Evolutionary conservation across 148 eudicot genomes (phyloP).

Genomic region (Amaranthus hypochondriacus): DNA sequence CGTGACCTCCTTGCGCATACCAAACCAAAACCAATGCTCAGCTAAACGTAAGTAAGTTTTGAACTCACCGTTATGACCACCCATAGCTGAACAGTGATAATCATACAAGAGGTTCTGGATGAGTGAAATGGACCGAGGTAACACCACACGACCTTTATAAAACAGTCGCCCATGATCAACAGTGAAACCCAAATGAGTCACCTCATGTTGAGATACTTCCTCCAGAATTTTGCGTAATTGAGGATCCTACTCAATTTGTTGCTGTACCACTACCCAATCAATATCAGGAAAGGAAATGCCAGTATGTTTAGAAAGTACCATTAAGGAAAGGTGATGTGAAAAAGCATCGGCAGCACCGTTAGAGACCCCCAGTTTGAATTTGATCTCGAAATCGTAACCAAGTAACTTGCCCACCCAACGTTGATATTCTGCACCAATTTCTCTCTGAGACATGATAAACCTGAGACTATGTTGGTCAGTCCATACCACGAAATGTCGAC

Average conservation of each 20-base stretch:
- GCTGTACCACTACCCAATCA: neutral
- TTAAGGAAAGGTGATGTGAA: neutral
- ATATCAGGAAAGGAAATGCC: neutral
- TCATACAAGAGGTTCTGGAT: too few species aligned
- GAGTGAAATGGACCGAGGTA: too few species aligned
- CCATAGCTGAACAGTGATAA: too few species aligned
- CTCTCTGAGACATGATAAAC: neutral
- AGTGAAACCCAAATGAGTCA: too few species aligned
- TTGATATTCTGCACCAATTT: neutral
- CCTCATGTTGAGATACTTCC: too few species aligned
- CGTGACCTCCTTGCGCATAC: neutral
- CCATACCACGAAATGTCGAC: neutral
- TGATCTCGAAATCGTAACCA: neutral
- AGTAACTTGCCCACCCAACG: neutral
- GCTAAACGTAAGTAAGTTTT: neutral
- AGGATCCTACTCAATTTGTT: too few species aligned
- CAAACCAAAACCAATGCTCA: neutral
- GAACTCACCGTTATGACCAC: too few species aligned
- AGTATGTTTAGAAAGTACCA: too few species aligned
- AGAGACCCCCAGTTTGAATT: neutral
- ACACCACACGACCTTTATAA: too few species aligned
- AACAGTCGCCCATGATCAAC: too few species aligned
- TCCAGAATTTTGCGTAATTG: too few species aligned
- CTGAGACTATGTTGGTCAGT: too few species aligned
- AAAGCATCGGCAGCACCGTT: neutral